Conservation (phyloP, 129 eudicot species). For the Lonicera japonica region DNA sequence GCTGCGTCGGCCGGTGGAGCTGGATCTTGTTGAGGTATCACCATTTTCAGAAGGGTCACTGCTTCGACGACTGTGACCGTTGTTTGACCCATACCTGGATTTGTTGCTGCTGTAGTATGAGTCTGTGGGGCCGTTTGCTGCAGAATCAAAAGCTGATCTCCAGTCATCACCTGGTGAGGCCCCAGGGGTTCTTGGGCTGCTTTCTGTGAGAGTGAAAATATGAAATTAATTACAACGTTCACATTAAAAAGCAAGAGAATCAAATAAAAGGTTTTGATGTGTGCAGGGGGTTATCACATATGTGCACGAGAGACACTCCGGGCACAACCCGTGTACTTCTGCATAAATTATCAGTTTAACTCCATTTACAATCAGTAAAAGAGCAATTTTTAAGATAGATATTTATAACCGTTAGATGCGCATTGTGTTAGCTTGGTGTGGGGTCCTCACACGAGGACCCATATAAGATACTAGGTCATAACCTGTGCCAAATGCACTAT, state of each 20-base stretch:
- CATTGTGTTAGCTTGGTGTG: too few species aligned
- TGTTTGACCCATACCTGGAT: constrained; percentile 61
- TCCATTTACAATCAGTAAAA: too few species aligned
- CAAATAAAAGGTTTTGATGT: too few species aligned
- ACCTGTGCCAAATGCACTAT: too few species aligned
- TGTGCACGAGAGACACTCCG: too few species aligned
- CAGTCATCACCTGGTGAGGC: constrained; percentile 80
- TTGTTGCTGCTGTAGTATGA: constrained; percentile 26
- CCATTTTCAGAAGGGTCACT: constrained; percentile 70
- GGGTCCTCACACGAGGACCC: too few species aligned
- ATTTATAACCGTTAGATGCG: too few species aligned
- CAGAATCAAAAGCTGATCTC: constrained; percentile 99
- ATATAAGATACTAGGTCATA: too few species aligned
- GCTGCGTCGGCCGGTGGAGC: constrained; percentile 81
- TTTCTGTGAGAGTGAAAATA: constrained; percentile 43
- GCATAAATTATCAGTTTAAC: too few species aligned
- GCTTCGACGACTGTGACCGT: constrained; percentile 65
- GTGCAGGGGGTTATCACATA: neutral
- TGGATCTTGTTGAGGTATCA: constrained; percentile 46
- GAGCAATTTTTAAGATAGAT: too few species aligned
- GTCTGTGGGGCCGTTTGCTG: constrained; percentile 73
- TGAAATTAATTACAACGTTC: neutral
- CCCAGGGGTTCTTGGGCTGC: constrained; percentile 62
- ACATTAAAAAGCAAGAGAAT: too few species aligned
- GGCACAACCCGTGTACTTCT: too few species aligned